A percentile compares a stretch with the other conserved stretches of the same genome.
Evolutionary conservation across 805 yeast species (phyloP).

Genomic region (Teunomyces gatunensis): DNA sequence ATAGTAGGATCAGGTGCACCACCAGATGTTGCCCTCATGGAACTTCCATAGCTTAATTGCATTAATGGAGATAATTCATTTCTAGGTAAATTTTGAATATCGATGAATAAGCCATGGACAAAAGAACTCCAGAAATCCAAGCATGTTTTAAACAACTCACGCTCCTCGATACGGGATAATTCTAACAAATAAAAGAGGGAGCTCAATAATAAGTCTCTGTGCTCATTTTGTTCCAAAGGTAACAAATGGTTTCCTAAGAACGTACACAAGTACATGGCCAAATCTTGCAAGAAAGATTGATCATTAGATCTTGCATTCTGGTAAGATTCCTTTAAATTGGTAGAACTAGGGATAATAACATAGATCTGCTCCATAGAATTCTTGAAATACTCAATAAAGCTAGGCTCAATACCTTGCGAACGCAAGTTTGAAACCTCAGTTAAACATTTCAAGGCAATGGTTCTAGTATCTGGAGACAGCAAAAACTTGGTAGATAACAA

Average conservation of each 20-base stretch:
- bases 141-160: constrained; percentile 93
- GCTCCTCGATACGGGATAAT: constrained; percentile 86
- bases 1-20: constrained; percentile 87
- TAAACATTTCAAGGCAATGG: constrained; percentile 83
- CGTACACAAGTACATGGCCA: constrained; percentile 89
- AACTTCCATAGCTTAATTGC: constrained; percentile 54
- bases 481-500: constrained; percentile 74
- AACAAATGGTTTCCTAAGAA: constrained; percentile 72
- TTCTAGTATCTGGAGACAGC: constrained; percentile 74
- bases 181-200: constrained; percentile 81
- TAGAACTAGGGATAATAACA: constrained; percentile 65
- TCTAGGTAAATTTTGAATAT: constrained; percentile 77
- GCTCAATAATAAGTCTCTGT: constrained; percentile 59
- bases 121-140: constrained; percentile 91
- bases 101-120: constrained; percentile 79
- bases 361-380: constrained; percentile 69
- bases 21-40: constrained; percentile 46
- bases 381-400: constrained; percentile 68
- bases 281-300: constrained; percentile 92
- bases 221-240: constrained; percentile 57
- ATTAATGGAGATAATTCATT: constrained; percentile 71
- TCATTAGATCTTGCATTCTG: constrained; percentile 73
- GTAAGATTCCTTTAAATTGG: constrained; percentile 73
- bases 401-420: constrained; percentile 50
- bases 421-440: constrained; percentile 81